Evolutionary conservation across 495 filamentous ascomycete genomes (phyloP).

Genomic region (Neurospora tetrasperma): DNA sequence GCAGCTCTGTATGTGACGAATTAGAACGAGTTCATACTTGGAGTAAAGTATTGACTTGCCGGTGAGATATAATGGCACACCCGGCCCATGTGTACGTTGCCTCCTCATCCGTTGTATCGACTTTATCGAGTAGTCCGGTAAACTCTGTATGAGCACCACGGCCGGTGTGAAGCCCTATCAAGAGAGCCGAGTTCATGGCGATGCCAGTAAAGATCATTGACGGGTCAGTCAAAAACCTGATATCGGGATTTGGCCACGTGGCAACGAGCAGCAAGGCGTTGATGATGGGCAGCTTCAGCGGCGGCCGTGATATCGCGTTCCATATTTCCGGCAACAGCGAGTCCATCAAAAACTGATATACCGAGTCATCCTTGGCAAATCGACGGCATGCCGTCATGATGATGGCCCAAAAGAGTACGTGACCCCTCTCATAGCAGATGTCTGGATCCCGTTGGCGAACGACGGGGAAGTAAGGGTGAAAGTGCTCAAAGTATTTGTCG

Average conservation of each 20-base stretch:
- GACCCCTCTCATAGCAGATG: conserved; percentile 26
- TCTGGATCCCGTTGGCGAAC: conserved; percentile 29
- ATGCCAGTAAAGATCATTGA: conserved; percentile 30
- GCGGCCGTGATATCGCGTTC: conserved; percentile 22
- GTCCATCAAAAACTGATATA: conserved; percentile 31
- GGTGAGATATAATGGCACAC: conserved; percentile 33
- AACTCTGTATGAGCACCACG: conserved; percentile 32
- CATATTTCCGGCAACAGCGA: conserved; percentile 29
- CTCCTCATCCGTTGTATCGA: conserved; percentile 32
- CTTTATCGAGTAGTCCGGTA: conserved; percentile 20
- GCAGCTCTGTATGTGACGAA: conserved; percentile 15
- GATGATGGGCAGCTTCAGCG: conserved; percentile 28
- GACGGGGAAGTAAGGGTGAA: conserved; percentile 36
- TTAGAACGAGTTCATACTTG: neutral
- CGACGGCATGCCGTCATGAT: conserved; percentile 33
- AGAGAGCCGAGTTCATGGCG: conserved; percentile 29
- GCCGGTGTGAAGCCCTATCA: conserved; percentile 34
- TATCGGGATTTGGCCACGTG: conserved; percentile 31
- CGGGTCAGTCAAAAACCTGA: conserved; percentile 34
- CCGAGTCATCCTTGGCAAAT: conserved; percentile 30
- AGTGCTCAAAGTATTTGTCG: conserved; percentile 33
- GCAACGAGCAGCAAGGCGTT: conserved; percentile 35
- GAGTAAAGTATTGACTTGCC: conserved; percentile 11
- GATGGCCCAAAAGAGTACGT: conserved; percentile 36
- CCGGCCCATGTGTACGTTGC: conserved; percentile 36